Evolutionary conservation across 2,329 filamentous ascomycete genomes (phyloP).

Genomic region (Trichoderma aggressivum): DNA sequence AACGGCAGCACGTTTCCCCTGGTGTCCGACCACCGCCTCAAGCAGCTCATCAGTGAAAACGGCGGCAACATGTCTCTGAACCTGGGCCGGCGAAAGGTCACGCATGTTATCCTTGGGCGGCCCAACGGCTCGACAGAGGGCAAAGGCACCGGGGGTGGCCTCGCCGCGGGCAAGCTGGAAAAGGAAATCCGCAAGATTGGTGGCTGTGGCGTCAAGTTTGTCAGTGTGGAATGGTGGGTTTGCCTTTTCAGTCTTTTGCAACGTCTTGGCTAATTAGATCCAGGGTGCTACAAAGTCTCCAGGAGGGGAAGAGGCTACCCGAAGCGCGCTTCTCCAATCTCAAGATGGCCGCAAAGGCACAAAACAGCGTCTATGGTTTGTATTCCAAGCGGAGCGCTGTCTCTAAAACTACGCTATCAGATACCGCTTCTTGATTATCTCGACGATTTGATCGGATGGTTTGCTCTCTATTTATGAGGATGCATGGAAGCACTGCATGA

Average conservation of each 20-base stretch:
- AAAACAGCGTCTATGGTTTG: conserved; percentile 61
- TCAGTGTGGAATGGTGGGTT: conserved; percentile 73
- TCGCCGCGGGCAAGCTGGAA: conserved; percentile 75
- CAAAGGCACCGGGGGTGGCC: conserved; percentile 72
- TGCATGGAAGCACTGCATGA: not conserved
- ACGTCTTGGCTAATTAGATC: not conserved
- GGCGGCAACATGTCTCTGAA: conserved; percentile 69
- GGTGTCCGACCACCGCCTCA: conserved; percentile 83
- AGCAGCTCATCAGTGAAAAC: conserved; percentile 70
- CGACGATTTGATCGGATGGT: not conserved
- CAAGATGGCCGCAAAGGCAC: conserved; percentile 58
- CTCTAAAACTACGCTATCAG: not conserved
- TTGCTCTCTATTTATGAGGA: not conserved
- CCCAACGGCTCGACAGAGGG: conserved; percentile 50
- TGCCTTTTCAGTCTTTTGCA: not conserved
- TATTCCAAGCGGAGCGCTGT: conserved; percentile 27
- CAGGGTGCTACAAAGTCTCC: conserved; percentile 81
- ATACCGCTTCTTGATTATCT: not conserved
- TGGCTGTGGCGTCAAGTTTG: conserved; percentile 71
- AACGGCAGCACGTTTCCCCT: conserved; percentile 81
- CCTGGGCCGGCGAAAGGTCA: conserved; percentile 70
- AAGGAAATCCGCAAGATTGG: conserved; percentile 68
- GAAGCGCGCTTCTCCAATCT: conserved; percentile 69
- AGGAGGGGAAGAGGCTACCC: conserved; percentile 67
- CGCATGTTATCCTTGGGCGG: conserved; percentile 77